Evolutionary conservation across 768 basidiomycete species (phyloP), one percentile per base, ranked within the genome.

Genomic region (Trametes cinnabarina): DNA sequence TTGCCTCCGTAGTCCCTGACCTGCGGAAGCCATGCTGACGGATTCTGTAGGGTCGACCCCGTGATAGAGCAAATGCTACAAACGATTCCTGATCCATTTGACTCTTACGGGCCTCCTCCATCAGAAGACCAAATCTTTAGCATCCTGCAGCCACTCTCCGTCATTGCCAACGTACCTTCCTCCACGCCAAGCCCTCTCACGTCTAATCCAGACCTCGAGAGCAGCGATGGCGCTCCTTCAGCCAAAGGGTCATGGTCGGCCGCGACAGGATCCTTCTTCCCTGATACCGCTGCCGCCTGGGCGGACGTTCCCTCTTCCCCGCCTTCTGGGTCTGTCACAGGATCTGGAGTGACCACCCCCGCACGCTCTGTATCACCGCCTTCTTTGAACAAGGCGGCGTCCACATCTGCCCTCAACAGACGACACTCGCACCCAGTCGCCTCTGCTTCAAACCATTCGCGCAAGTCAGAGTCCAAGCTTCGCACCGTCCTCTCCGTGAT

Each of bases 111-210:
- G 4, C 90, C 90, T 20, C 87, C 89, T 3, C 90, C 88, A 65
- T 79, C 90, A 40, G 91, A 94, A 70, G 88, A 94, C 66, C 88
- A 93, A 68, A 94, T 97, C 63, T 96, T 96, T 74, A 92, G 86
- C 68, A 95, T 97, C 59, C 81, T 98, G 2, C 86, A 92, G 5
- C 94, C 95, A 3, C 78, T 93, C 30, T 88, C 89, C 30, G 79
- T 82, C 47, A 85, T 92, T 57, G 86, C 87, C 76, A 82, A 83
- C 39, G 74, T 75, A 22, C 76, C 75, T n/a, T 84, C 88, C 6
- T 73, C 86, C 15, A 79, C 84, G 22, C 76, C 85, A 17, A 84
- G 82, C 62, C 82, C 88, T n/a, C 66, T 82, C 60, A 79, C 79
- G 57, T 57, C 78, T 53, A 62, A 78, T 40, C 67, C 64, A 55